A percentile compares a stretch with the other conserved stretches of the same genome.
Conservation (phyloP, 768 basidiomycete species). For the Tulasnella sp. region DNA sequence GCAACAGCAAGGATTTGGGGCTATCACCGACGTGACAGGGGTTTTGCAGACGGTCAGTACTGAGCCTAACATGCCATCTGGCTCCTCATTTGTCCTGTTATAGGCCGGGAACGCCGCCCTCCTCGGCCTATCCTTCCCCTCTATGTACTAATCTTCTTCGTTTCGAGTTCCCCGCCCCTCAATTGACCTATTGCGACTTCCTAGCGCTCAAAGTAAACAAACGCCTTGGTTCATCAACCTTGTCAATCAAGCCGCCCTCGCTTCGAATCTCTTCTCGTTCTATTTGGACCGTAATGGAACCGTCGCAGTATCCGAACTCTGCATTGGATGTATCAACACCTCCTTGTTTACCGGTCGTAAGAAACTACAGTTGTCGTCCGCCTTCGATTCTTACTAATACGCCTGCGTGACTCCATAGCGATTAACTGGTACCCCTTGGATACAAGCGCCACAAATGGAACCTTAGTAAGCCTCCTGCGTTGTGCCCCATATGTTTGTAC, state of each 20-base stretch:
- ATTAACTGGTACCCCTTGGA: too few relatives aligned
- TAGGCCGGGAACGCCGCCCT: not conserved
- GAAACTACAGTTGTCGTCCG: too few relatives aligned
- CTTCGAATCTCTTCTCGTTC: conserved; percentile 2
- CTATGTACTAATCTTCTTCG: not conserved
- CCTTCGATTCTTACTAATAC: too few relatives aligned
- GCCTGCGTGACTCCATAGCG: too few relatives aligned
- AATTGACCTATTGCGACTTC: not conserved
- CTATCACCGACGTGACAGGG: not conserved
- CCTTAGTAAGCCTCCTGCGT: too few relatives aligned
- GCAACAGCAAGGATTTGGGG: not conserved
- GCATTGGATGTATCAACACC: conserved; percentile 7
- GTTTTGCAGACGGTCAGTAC: not conserved
- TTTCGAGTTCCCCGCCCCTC: not conserved
- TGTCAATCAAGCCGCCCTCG: not conserved
- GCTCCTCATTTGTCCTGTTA: not conserved
- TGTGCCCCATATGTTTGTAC: too few relatives aligned
- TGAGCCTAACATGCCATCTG: not conserved
- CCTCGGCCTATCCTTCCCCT: not conserved
- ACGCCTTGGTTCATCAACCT: conserved; percentile 10
- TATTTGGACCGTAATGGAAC: not conserved
- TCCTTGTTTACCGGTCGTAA: not conserved
- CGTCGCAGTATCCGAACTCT: not conserved
- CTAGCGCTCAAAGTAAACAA: not conserved
- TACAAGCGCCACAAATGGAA: too few relatives aligned